A percentile compares a stretch with the other conserved stretches of the same genome.
Conservation (phyloP, 306 rosid genomes). For the Casuarina glauca region DNA sequence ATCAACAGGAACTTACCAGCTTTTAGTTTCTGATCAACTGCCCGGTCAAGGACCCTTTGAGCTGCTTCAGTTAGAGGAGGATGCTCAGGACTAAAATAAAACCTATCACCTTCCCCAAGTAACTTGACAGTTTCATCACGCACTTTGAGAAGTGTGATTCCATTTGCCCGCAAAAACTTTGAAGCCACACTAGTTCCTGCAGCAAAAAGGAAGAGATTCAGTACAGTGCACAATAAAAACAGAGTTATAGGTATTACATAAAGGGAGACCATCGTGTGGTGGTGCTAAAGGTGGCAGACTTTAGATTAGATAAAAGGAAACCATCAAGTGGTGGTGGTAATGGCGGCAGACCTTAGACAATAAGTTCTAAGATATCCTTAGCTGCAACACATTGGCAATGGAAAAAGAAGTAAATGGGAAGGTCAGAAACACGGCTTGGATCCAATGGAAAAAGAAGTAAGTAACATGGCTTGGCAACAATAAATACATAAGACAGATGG, state of each 20-base stretch:
- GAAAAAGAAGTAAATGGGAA: background rate
- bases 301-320: background rate
- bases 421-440: background rate
- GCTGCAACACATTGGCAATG: background rate
- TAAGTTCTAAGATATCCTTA: background rate
- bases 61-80: slow-evolving; percentile 69
- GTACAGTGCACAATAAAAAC: slow-evolving; percentile 20
- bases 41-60: slow-evolving; percentile 76
- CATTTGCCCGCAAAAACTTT: slow-evolving; percentile 55
- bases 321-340: background rate
- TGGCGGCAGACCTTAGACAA: background rate
- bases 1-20: slow-evolving; percentile 46
- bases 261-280: background rate
- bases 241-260: background rate
- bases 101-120: slow-evolving; percentile 52
- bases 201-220: slow-evolving; percentile 12
- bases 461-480: background rate
- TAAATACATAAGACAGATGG: background rate
- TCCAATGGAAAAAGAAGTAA: background rate
- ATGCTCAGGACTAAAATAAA: slow-evolving; percentile 53
- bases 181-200: slow-evolving; percentile 69
- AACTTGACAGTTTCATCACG: slow-evolving; percentile 61
- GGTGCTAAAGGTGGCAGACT: background rate
- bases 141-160: slow-evolving; percentile 59
- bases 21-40: slow-evolving; percentile 54